Conservation (phyloP, 768 basidiomycete species). For the Kwoniella mangroviensis region DNA sequence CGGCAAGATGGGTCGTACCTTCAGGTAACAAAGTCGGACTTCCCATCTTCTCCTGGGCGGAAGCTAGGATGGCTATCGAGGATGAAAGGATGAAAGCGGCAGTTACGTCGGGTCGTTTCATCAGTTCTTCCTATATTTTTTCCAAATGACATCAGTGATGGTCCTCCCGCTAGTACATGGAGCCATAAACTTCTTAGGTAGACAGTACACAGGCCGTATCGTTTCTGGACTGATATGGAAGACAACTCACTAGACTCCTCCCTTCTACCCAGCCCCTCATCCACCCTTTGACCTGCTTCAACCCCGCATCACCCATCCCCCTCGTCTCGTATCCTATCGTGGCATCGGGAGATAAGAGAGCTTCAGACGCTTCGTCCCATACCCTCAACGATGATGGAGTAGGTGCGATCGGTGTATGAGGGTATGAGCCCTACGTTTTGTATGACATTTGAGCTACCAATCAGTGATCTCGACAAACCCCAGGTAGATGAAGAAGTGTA, state of each 20-base stretch:
- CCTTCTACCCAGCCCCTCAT: conserved; percentile 54
- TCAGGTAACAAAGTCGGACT: conserved; percentile 38
- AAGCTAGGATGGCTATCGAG: conserved; percentile 51
- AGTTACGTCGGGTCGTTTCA: conserved; percentile 51
- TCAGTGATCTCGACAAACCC: neutral
- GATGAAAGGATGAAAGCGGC: conserved; percentile 54
- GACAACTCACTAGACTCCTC: conserved; percentile 41
- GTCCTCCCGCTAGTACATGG: neutral
- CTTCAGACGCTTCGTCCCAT: conserved; percentile 54
- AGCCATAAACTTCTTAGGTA: neutral
- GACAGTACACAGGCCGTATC: neutral
- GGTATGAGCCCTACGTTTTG: conserved; percentile 53
- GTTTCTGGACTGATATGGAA: neutral
- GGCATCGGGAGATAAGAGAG: conserved; percentile 47
- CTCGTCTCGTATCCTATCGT: conserved; percentile 47
- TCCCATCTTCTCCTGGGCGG: conserved; percentile 36
- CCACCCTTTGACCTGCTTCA: conserved; percentile 37
- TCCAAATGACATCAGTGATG: neutral
- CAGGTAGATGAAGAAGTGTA: neutral
- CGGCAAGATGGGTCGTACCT: conserved; percentile 50
- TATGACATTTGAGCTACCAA: neutral
- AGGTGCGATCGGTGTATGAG: conserved; percentile 52
- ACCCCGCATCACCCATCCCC: conserved; percentile 44
- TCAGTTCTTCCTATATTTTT: conserved; percentile 45
- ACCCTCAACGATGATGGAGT: conserved; percentile 44